Conservation (phyloP, 257 asterid genomes). For the Solanum gracilifrons region DNA sequence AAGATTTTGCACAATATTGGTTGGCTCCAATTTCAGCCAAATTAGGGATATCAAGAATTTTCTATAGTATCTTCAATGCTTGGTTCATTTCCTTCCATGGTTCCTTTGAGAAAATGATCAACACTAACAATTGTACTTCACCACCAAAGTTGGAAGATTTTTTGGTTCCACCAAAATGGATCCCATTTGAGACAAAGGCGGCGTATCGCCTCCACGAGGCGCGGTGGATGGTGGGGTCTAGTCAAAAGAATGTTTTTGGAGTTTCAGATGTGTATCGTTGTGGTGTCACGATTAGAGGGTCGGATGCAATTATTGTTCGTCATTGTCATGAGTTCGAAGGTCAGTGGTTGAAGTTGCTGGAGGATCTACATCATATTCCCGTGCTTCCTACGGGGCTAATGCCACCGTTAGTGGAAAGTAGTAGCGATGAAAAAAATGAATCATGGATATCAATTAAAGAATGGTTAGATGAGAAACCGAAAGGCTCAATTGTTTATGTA, state of each 20-base stretch:
- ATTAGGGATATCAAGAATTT: background rate
- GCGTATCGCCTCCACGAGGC: conserved; percentile 5
- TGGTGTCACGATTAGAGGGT: background rate
- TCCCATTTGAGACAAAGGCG: conserved; percentile 13
- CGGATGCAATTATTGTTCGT: background rate
- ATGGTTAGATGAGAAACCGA: conserved; percentile 15
- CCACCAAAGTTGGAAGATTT: conserved; percentile 17
- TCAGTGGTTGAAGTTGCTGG: background rate
- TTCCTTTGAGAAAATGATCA: background rate
- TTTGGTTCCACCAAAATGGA: conserved; percentile 12
- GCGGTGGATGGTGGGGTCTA: conserved; percentile 7
- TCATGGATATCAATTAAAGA: conserved; percentile 7
- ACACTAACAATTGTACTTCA: background rate
- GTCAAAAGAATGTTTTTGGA: conserved; percentile 6
- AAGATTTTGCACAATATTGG: conserved; percentile 24
- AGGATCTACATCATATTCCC: background rate
- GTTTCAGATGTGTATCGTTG: background rate
- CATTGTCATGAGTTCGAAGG: conserved; percentile 3
- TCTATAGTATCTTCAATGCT: conserved; percentile 1
- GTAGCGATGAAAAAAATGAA: background rate
- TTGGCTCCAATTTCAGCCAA: conserved; percentile 5
- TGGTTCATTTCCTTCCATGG: conserved; percentile 2
- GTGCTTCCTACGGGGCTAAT: conserved; percentile 1
- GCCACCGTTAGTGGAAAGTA: conserved; percentile 13
- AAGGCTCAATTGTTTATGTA: conserved; percentile 18